phyloP scores from a whole-genome alignment of 495 filamentous ascomycete species.

The Bathelium albidoporum region DNA sequence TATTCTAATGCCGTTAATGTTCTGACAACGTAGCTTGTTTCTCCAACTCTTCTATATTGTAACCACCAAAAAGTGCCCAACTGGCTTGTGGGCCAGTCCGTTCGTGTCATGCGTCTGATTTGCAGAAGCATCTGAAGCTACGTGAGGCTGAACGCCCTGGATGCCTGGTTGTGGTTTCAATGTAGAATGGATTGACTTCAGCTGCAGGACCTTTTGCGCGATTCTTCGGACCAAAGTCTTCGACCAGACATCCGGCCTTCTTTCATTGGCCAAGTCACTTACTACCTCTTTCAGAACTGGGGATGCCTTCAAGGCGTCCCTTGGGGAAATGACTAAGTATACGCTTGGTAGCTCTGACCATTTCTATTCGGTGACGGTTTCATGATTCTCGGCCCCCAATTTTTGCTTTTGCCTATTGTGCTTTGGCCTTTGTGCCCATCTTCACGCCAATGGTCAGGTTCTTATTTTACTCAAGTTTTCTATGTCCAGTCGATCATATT shows the following conservation, averaged over 20 bases:
- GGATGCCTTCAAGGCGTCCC: neutral
- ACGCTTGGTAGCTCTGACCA: neutral
- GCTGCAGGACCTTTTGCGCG: neutral
- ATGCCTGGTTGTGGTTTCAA: constrained; percentile 2
- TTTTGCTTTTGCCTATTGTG: constrained; percentile 2
- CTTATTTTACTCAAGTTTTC: neutral
- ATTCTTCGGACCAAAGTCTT: neutral
- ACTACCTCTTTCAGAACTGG: neutral
- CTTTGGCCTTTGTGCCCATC: constrained; percentile 2
- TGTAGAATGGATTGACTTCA: neutral
- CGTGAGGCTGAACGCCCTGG: neutral
- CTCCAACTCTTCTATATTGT: neutral
- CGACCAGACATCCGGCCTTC: neutral
- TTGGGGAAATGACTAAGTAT: neutral
- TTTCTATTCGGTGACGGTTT: constrained; percentile 6
- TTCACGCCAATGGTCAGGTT: neutral
- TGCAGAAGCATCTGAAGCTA: neutral
- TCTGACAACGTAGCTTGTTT: constrained; percentile 1
- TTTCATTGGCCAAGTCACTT: neutral
- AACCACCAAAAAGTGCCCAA: neutral
- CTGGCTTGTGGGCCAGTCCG: neutral
- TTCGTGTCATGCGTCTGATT: neutral
- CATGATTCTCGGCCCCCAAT: constrained; percentile 19
- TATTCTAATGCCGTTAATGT: neutral
- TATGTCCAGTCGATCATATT: neutral